Base-by-base conservation (phyloP, 2,329 filamentous ascomycete species). In the Verticillium albo-atrum region DNA sequence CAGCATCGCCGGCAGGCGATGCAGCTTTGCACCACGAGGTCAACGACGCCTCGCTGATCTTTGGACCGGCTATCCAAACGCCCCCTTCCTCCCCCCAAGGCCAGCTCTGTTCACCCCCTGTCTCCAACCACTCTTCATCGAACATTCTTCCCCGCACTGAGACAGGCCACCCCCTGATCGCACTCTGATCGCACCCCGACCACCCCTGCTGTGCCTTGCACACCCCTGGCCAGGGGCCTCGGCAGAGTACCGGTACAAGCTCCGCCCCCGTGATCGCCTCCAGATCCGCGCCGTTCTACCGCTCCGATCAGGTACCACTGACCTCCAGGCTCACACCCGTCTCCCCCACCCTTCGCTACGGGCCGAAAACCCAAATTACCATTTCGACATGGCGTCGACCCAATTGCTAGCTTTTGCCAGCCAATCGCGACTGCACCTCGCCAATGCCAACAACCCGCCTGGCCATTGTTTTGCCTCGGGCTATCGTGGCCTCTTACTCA, bases 351-450 rank as follows among this genome's bases (percentile, higher is more conserved):
- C 17, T 35, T 68, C 67, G 65, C 61, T 58, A 57, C 72, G 72
- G 72, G 58, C 72, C 72, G 72, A 73, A 68, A 70, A 65, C 65
- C 72, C 72, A 74, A 70, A 74, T 68, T 71, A 64, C 52, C 42
- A 58, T 60, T 34, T 26, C 15, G 27, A 53, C 25, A 53, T 53
- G 51, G 42, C 42, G 42, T 23, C 20, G 42, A 53, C 51, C 51
- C 51, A 53, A 63, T 35, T 34, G 53, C 47, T 50, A 55, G 50
- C 58, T 61, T 61, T 61, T 63, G 53, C 63, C 66, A 58, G 60
- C 66, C 68, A 71, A 72, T 70, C 58, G 58, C 51, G 58, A 60
- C 35, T 35, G 20, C 15, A 26, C 50, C 20, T 30, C 26, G 56
- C 55, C 17, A n/a, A 60, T 57, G 56, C 23, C 53, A 58, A 56